These are phyloP conservation scores for Calocybe cyanea DNA, from an alignment of 768 basidiomycete genomes.

Conservation along the genomic window DNA sequence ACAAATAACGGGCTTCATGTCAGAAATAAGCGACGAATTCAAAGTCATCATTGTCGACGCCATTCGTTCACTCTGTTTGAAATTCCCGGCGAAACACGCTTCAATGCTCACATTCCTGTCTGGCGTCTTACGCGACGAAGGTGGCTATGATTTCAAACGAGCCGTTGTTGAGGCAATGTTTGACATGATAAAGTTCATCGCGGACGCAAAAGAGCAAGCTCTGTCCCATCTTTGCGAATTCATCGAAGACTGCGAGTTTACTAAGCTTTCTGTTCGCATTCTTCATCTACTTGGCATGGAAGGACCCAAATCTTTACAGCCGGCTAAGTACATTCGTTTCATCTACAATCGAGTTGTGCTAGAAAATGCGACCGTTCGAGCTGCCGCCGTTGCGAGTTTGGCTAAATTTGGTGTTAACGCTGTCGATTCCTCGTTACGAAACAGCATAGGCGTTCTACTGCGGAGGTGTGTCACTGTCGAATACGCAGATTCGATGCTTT, in stretches of 20 bases:
- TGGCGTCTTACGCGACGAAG: constrained; percentile 95
- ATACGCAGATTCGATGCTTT: not conserved
- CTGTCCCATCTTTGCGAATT: constrained; percentile 98
- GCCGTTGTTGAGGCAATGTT: constrained; percentile 99
- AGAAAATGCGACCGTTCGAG: constrained; percentile 96
- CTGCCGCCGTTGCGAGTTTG: constrained; percentile 91
- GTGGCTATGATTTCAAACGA: constrained; percentile 99
- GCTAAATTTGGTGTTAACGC: constrained; percentile 97
- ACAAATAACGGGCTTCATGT: constrained; percentile 98
- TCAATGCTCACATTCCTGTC: constrained; percentile 98
- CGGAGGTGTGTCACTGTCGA: constrained; percentile 51
- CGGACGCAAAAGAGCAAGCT: constrained; percentile 94
- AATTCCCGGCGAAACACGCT: constrained; percentile 95
- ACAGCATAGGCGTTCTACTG: constrained; percentile 84
- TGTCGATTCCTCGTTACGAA: constrained; percentile 70
- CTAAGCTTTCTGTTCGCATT: constrained; percentile 96
- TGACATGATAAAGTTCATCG: constrained; percentile 99
- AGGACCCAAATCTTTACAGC: constrained; percentile 94
- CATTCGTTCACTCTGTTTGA: constrained; percentile 96
- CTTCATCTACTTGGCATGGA: constrained; percentile 93
- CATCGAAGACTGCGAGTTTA: constrained; percentile 99
- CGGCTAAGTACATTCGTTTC: constrained; percentile 97
- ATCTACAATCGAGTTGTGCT: constrained; percentile 99
- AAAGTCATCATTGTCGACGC: constrained; percentile 99
- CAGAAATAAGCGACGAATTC: constrained; percentile 99